Base-by-base conservation (phyloP, 1,139 yeast genomes). In the Diutina mesorugosa region DNA sequence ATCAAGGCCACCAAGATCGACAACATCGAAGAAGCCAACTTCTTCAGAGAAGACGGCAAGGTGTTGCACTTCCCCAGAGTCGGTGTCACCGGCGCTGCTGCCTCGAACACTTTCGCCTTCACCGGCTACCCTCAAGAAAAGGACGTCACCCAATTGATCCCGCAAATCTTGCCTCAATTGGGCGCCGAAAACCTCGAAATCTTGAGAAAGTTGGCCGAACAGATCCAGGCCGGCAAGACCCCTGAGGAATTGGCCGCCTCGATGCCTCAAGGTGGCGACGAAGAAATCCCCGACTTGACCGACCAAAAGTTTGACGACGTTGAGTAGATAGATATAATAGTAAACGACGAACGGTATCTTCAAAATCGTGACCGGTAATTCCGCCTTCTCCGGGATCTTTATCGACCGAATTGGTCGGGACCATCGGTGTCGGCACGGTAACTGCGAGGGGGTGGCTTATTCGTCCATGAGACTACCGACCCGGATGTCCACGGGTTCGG, bases 111-210 rank as follows among this genome's bases (percentile, higher is more conserved):
- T 62, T 88, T 87, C 73, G 95, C 96, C 65, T 86, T 93, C 81
- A 87, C 90, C 73, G 99, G 99, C 73, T 84, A 85, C 76, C 90
- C 96, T 62, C 95, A 90, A 76, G 95, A 89, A 77, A 91, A 90
- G 84, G 84, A 85, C 65, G 83, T 93, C 67, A 87, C 95, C 66
- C 97, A 91, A 70, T 85, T 93, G 77, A 84, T 93, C 68, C 99
- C 98, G 69, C 89, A 84, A 74, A 90, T 93, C 74, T 84, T 93
- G 72, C 93, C 96, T 66, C 97, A 93, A 80, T 83, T 93, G 77
- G 97, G 98, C 68, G 90, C 96, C 66, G 98, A 93, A 76, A 89
- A 95, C 76, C 84, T 90, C 72, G 90, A 87, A 70, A 85, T 90
- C 74, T 83, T 93, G 74, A 85, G 90, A 71, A 83, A 87, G 77